Conservation (phyloP, 768 basidiomycete species). For the Psilocybe sp. region DNA sequence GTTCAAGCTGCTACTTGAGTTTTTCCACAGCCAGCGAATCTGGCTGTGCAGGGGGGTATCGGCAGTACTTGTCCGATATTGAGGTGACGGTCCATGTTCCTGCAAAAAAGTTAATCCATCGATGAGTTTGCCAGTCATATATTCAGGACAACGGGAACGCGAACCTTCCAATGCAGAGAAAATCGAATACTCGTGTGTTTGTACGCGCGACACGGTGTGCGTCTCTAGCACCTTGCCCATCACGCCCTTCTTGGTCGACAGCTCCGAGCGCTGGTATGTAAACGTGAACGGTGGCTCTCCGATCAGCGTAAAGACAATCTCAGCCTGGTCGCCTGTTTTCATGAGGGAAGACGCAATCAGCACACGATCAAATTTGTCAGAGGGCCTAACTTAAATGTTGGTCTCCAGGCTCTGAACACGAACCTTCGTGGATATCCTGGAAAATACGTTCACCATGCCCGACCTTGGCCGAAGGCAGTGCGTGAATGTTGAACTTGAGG, state of each 20-base stretch:
- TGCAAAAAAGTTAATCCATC: slow-evolving; percentile 23
- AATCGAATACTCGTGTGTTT: slow-evolving; percentile 78
- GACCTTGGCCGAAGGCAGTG: slow-evolving; percentile 86
- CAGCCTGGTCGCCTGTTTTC: slow-evolving; percentile 79
- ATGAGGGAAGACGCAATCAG: slow-evolving; percentile 1
- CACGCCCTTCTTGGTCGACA: slow-evolving; percentile 63
- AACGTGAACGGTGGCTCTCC: slow-evolving; percentile 97
- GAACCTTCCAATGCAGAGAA: slow-evolving; percentile 88
- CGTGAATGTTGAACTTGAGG: slow-evolving; percentile 69
- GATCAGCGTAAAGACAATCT: slow-evolving; percentile 85
- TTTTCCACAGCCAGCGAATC: slow-evolving; percentile 37
- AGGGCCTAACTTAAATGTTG: too few species aligned
- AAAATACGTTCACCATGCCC: slow-evolving; percentile 78
- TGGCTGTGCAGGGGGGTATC: slow-evolving; percentile 76
- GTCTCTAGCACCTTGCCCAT: slow-evolving; percentile 84
- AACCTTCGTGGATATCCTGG: slow-evolving; percentile 90
- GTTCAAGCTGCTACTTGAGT: slow-evolving; percentile 16
- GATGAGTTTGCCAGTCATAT: neutral
- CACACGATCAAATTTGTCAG: too few species aligned
- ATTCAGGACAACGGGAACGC: slow-evolving; percentile 13
- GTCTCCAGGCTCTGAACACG: slow-evolving; percentile 10
- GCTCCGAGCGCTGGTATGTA: slow-evolving; percentile 86
- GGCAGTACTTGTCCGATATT: slow-evolving; percentile 86
- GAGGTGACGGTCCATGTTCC: slow-evolving; percentile 93
- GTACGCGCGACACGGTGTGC: slow-evolving; percentile 83